Evolutionary conservation across 345 rosid genomes (phyloP).

Genomic region (Populus deltoides): DNA sequence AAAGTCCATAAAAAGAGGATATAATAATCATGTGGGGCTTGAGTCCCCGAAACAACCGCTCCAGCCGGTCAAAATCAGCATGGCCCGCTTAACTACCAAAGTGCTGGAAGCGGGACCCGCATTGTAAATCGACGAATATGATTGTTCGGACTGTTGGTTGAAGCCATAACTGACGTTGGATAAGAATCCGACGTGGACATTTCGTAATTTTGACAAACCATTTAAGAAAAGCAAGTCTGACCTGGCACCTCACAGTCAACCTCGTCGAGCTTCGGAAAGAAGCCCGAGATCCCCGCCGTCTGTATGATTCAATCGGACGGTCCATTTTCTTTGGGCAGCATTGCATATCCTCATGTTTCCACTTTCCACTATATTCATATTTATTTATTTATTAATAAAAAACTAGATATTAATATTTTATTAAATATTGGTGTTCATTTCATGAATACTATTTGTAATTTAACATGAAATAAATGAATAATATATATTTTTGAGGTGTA

Average conservation of each 20-base stretch:
- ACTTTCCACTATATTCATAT: too few species aligned
- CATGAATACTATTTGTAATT: too few species aligned
- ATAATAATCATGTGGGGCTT: constrained; percentile 13
- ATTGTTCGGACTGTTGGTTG: neutral
- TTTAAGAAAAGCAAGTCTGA: constrained; percentile 8
- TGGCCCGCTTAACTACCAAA: neutral
- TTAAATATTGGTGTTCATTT: too few species aligned
- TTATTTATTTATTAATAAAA: too few species aligned
- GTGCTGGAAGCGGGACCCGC: neutral
- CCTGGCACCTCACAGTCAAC: constrained; percentile 16
- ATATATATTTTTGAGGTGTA: too few species aligned
- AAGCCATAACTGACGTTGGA: constrained; percentile 14
- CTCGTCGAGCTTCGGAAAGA: neutral
- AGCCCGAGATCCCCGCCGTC: neutral
- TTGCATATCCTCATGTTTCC: neutral
- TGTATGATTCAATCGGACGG: constrained; percentile 21
- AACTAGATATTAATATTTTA: too few species aligned
- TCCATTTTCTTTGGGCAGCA: neutral
- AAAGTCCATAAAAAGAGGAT: neutral
- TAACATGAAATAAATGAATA: too few species aligned
- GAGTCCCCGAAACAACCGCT: constrained; percentile 17
- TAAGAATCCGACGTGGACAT: constrained; percentile 30
- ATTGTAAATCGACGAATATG: neutral
- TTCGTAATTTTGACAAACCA: neutral
- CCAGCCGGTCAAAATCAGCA: constrained; percentile 14